Evolutionary conservation across 345 rosid species (phyloP), one percentile per base, ranked within the genome.

Genomic region (Eucalyptus regnans): DNA sequence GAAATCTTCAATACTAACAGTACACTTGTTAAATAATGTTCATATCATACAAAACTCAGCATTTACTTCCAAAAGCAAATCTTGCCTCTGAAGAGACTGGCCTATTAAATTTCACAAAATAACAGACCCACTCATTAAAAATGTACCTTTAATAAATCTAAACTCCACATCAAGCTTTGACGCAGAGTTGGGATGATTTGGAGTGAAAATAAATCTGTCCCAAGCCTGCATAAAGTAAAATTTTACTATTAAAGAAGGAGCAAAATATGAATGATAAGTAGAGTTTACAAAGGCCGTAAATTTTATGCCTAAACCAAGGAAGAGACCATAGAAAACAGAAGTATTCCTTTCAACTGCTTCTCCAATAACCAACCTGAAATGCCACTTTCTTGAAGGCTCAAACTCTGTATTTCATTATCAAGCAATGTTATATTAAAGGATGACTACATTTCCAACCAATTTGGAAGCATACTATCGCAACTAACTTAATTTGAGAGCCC

Each of bases 141-240:
- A 50, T 17, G 68, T 92, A 98, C 99, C 93, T 94, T 94, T 94
- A 86, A 98, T 91, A 92, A 88, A 93, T 87, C 89, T 93, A 84
- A 97, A 95, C 88, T 91, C 95, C 89, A 97, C 93, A 91, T 92
- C 94, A 87, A 97, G 95, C 93, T 94, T 95, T 6, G 95, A 86
- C 66, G 96, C 93, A 43, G 97, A 96, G 90, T 93, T 94, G 12
- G 95, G 97, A 88, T 94, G 93, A 88, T 89, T 90, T 33, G 99
- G 98, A 76, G 89, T 89, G 92, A 97, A 97, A 58, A 92, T 88
- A 88, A 96, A 88, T 92, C 93, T 94, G 89, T 91, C 96, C 92
- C 94, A 91, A 87, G 86, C 95, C 99, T 97, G 92, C 71, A 91
- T 62, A 88, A 51, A 71, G 33, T 10, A 80, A 52, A 68, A 31